A percentile compares a stretch with the other conserved stretches of the same genome.
Evolutionary conservation across 805 yeast genomes (phyloP).

Genomic region (Saccharomyces eubayanus): DNA sequence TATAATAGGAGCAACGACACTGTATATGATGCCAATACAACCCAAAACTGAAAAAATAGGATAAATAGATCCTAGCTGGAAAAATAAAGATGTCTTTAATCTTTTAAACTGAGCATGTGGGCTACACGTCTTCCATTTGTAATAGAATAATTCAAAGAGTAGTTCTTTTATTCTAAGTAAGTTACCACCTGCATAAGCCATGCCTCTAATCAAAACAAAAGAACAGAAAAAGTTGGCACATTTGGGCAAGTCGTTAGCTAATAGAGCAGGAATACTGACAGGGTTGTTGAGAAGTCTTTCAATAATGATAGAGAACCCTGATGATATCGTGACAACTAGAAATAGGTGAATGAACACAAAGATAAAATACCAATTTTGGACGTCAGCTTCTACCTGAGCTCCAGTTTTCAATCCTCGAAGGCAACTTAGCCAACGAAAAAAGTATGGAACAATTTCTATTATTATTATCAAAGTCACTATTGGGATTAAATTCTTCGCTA

Average conservation of each 20-base stretch:
- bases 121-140: conserved; percentile 40
- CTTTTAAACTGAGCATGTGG: conserved; percentile 51
- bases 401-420: conserved; percentile 56
- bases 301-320: conserved; percentile 60
- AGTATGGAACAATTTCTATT: conserved; percentile 51
- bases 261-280: conserved; percentile 56
- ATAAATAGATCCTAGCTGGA: conserved; percentile 71
- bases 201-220: conserved; percentile 63
- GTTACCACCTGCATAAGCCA: conserved; percentile 66
- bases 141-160: conserved; percentile 30
- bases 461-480: conserved; percentile 55
- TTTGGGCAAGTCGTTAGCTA: conserved; percentile 75
- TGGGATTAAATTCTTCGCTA: conserved; percentile 58
- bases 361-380: conserved; percentile 69
- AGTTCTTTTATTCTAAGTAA: conserved; percentile 54
- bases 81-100: conserved; percentile 36
- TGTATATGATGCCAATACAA: conserved; percentile 69
- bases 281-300: conserved; percentile 62
- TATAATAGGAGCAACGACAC: conserved; percentile 73
- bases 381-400: conserved; percentile 55
- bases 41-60: conserved; percentile 72
- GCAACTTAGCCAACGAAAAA: conserved; percentile 47
- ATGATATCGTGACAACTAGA: conserved; percentile 74
- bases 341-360: conserved; percentile 79
- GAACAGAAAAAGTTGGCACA: conserved; percentile 82